These are phyloP conservation scores for Rhynchosporium secalis DNA, from an alignment of 2,329 filamentous ascomycete species.

Conservation along the genomic window DNA sequence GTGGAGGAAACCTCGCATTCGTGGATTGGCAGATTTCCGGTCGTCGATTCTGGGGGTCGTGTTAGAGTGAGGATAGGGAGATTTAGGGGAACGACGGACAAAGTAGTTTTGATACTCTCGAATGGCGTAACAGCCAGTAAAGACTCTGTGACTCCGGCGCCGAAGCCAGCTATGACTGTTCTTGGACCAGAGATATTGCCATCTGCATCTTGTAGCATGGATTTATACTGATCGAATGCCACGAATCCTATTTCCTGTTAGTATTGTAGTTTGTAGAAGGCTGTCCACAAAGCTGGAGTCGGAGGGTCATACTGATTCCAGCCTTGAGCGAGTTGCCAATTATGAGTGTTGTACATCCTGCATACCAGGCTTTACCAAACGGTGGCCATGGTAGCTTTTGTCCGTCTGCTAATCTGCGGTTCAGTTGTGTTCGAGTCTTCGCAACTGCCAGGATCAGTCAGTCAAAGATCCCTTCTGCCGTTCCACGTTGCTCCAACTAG, in stretches of 20 bases:
- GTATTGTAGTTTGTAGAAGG: not conserved
- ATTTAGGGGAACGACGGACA: conserved; percentile 49
- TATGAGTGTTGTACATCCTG: conserved; percentile 93
- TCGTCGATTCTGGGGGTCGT: conserved; percentile 74
- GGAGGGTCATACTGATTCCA: conserved; percentile 71
- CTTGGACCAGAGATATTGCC: conserved; percentile 88
- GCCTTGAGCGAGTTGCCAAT: conserved; percentile 97
- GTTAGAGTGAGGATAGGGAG: conserved; percentile 6
- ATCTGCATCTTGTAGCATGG: conserved; percentile 74
- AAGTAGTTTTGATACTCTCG: conserved; percentile 96
- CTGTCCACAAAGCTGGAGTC: not conserved
- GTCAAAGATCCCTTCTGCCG: not conserved
- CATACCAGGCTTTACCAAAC: conserved; percentile 94
- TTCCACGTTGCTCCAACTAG: not conserved
- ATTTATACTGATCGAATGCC: conserved; percentile 93
- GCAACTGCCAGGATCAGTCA: conserved; percentile 53
- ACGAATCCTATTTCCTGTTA: conserved; percentile 67
- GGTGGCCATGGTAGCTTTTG: conserved; percentile 93
- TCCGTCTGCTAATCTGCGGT: conserved; percentile 74
- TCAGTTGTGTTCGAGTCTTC: conserved; percentile 93
- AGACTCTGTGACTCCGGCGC: conserved; percentile 91
- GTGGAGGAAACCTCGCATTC: conserved; percentile 89
- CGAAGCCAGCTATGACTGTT: conserved; percentile 91
- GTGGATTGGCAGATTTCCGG: conserved; percentile 79
- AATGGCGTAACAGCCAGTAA: conserved; percentile 93